Evolutionary conservation across 140 eudicot species (phyloP).

Genomic region (Stevia rebaudiana): DNA sequence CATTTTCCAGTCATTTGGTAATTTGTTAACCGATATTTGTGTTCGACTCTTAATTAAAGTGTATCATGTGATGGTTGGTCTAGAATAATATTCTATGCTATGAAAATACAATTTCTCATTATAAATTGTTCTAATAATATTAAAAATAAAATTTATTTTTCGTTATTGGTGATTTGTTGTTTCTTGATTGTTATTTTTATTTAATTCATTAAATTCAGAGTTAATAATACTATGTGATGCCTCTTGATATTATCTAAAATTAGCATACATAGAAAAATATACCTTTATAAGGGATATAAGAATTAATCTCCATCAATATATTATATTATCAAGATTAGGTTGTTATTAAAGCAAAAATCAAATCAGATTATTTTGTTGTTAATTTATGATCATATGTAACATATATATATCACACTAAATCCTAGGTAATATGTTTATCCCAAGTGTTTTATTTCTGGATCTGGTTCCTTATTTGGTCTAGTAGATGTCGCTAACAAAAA

Average conservation of each 20-base stretch:
- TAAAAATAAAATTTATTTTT: slow-evolving; percentile 7
- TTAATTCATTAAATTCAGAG: slow-evolving; percentile 4
- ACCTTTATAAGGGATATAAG: not conserved
- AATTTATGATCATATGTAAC: not conserved
- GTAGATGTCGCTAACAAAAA: too few relatives aligned
- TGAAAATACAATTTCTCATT: not conserved
- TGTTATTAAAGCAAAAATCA: not conserved
- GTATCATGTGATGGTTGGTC: not conserved
- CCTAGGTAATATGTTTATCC: too few relatives aligned
- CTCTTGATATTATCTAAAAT: slow-evolving; percentile 28
- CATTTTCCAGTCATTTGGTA: not conserved
- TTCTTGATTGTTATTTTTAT: slow-evolving; percentile 14
- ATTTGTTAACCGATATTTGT: not conserved
- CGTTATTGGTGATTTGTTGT: slow-evolving; percentile 3
- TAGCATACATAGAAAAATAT: slow-evolving; percentile 20
- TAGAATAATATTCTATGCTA: not conserved
- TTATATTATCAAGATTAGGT: not conserved
- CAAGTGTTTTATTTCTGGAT: too few relatives aligned
- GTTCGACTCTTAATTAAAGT: not conserved
- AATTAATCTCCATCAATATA: slow-evolving; percentile 3
- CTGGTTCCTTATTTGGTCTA: too few relatives aligned
- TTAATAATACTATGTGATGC: slow-evolving; percentile 5
- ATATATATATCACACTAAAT: too few relatives aligned
- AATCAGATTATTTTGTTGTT: not conserved
- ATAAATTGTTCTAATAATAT: not conserved